phyloP scores from a whole-genome alignment of 2,329 filamentous ascomycete genomes.

The Rosellinia necatrix region DNA sequence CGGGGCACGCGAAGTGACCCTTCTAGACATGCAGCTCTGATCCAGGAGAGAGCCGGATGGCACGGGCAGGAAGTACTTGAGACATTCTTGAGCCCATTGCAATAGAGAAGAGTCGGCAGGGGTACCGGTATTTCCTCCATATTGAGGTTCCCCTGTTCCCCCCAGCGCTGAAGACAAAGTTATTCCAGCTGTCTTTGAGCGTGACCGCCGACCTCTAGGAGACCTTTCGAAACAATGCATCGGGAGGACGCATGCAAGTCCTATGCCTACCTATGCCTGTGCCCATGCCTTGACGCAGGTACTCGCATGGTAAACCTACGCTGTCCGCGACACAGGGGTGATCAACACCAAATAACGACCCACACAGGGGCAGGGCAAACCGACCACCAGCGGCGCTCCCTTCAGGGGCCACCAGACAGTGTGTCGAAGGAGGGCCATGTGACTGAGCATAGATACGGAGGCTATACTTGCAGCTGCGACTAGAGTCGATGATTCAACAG shows the following conservation, averaged over 20 bases:
- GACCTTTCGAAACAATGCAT: not conserved
- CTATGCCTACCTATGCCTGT: no score
- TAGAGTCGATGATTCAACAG: not conserved
- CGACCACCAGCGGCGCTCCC: not conserved
- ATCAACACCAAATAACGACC: not conserved
- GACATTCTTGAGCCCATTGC: not conserved
- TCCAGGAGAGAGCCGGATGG: conserved; percentile 20
- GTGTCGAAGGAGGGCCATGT: not conserved
- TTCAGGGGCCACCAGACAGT: not conserved
- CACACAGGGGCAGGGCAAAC: not conserved
- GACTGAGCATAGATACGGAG: no score
- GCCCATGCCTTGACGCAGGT: conserved; percentile 23
- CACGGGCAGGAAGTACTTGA: conserved; percentile 17
- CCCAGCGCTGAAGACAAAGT: not conserved
- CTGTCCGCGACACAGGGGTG: not conserved
- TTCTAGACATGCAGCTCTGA: conserved; percentile 30
- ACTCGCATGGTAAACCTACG: conserved; percentile 20
- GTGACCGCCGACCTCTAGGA: not conserved
- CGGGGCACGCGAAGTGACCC: conserved; percentile 28
- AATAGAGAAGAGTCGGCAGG: not conserved
- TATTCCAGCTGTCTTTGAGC: not conserved
- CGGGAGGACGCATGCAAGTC: conserved; percentile 24
- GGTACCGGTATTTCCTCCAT: no score
- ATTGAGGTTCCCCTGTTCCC: no score
- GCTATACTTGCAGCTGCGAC: no score